Conservation (phyloP, 805 yeast species). For the Isabelozyma gotoi region DNA sequence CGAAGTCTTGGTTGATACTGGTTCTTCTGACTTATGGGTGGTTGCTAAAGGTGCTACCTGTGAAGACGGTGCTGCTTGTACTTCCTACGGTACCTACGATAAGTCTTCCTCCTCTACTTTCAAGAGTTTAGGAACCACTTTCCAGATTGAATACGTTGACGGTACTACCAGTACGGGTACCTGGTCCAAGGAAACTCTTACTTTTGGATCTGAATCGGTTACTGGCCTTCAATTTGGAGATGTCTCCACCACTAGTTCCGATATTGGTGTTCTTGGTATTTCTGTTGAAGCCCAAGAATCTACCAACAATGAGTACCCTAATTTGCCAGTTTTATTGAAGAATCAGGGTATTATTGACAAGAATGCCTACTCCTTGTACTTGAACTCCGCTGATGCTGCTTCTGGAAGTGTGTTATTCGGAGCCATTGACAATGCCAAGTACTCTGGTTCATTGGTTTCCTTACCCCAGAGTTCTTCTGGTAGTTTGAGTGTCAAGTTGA, state of each 20-base stretch:
- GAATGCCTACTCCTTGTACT: conserved; percentile 47
- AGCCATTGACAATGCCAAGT: conserved; percentile 43
- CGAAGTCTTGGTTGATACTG: conserved; percentile 22
- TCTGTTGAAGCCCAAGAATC: conserved; percentile 10
- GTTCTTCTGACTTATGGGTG: conserved; percentile 27
- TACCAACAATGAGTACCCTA: neutral
- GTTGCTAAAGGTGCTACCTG: conserved; percentile 22
- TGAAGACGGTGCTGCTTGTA: conserved; percentile 9
- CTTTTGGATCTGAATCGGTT: conserved; percentile 9
- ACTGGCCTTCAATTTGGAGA: conserved; percentile 14
- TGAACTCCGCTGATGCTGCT: conserved; percentile 27
- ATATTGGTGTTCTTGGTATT: conserved; percentile 15
- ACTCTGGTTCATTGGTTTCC: conserved; percentile 30
- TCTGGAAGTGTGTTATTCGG: conserved; percentile 43
- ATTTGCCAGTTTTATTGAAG: conserved; percentile 19
- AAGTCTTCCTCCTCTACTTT: conserved; percentile 29
- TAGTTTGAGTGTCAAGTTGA: neutral
- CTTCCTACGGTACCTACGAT: conserved; percentile 38
- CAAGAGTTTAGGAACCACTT: conserved; percentile 15
- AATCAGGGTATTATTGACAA: conserved; percentile 40
- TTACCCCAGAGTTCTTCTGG: conserved; percentile 23
- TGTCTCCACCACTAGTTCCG: conserved; percentile 12
- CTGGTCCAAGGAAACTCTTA: conserved; percentile 14
- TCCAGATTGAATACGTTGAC: conserved; percentile 14
- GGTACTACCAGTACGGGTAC: conserved; percentile 13